Conservation (phyloP, 129 eudicot genomes). For the Scalesia atractyloides region DNA sequence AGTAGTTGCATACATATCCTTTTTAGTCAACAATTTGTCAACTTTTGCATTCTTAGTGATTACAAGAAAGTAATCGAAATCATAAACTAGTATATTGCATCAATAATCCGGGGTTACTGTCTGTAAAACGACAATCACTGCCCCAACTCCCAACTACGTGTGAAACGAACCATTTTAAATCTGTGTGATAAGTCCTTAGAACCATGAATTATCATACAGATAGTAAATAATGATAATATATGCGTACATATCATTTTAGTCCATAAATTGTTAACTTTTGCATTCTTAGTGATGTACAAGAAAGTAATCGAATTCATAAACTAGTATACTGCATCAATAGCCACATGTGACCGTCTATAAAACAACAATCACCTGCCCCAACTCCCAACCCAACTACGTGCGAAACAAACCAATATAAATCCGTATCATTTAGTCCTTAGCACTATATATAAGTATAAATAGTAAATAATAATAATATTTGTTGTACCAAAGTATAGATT, state of each 20-base stretch:
- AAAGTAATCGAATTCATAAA: neutral
- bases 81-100: constrained; percentile 4
- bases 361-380: neutral
- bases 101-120: neutral
- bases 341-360: neutral
- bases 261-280: neutral
- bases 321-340: constrained; percentile 6
- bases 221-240: neutral
- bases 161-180: neutral
- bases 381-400: neutral
- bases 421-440: neutral
- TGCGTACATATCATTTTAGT: neutral
- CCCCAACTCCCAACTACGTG: neutral
- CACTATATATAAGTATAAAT: neutral
- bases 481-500: neutral
- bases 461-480: neutral
- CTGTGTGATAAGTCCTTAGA: neutral
- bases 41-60: neutral
- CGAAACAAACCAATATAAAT: neutral
- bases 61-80: constrained; percentile 1
- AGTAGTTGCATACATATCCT: constrained; percentile 7
- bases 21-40: neutral
- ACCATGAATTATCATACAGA: neutral
- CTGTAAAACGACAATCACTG: neutral
- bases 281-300: neutral